Evolutionary conservation across 192 early-diverging fungal species (phyloP), one percentile per base, ranked within the genome.

Genomic region (Dimargaris verticillata): DNA sequence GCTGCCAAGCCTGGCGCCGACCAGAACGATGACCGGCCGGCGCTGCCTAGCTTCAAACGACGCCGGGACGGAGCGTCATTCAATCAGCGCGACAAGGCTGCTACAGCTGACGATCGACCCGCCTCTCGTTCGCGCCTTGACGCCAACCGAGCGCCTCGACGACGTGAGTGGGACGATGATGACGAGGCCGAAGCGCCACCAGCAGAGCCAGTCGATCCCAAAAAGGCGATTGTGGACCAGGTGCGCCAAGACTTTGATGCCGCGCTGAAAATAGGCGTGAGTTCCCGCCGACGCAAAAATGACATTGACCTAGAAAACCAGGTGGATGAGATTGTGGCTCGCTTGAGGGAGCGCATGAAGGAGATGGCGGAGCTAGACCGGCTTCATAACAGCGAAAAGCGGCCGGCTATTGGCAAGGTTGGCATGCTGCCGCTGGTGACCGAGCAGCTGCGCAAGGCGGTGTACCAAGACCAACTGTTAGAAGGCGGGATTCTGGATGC

Each of bases 401-500:
- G 70, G 43, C 75, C 75, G 1, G 75, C 75, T 6, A 69, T 73
- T 10, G 67, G 70, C 69, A 77, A 77, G 59, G 68, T 77, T 45
- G 60, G 63, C 12, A 73, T 77, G 72, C 75, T 77, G 47, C 48
- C 69, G 3, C 64, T 70, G 18, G 75, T 77, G 11, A 44, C 67
- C 11, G 68, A 70, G 24, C 69, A 73, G 61, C 67, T 77, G 18
- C 54, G 66, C 28, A 71, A 82, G 62, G 68, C 77, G 29, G 76
- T 82, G 42, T 67, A 82, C 25, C 81, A 85, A 62, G 84, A 85
- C 51, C 78, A 78, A 7, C 83, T 88, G 63, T 62, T 95, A 58
- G 91, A 95, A 26, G 87, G 88, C 66, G 79, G 85, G 66, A 84
- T 95, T 48, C 68, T 93, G 57, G 85, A 88, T 44, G 80, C 85